Evolutionary conservation across 768 basidiomycete genomes (phyloP).

Genomic region (Cyathus striatus): DNA sequence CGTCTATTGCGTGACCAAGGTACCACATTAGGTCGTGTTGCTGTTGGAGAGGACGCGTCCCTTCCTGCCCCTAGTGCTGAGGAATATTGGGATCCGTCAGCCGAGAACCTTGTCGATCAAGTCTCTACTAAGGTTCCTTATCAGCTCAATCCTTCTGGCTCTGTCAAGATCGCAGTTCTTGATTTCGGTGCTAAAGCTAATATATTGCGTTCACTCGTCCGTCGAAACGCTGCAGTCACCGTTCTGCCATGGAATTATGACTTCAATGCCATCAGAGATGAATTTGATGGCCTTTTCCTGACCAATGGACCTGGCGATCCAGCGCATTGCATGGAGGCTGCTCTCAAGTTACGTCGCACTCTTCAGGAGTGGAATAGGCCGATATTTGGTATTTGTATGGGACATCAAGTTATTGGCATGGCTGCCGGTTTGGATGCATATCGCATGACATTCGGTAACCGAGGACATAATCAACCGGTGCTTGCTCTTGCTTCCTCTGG

Average conservation of each 20-base stretch:
- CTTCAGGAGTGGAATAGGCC: slow-evolving; percentile 89
- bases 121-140: slow-evolving; percentile 84
- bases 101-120: slow-evolving; percentile 91
- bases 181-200: slow-evolving; percentile 99
- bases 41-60: slow-evolving; percentile 69
- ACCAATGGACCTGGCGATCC: slow-evolving; percentile 98
- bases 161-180: slow-evolving; percentile 89
- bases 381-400: slow-evolving; percentile 99
- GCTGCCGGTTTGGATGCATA: slow-evolving; percentile 96
- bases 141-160: slow-evolving; percentile 79
- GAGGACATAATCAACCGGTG: slow-evolving; percentile 98
- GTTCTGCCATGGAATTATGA: slow-evolving; percentile 98
- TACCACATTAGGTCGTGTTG: slow-evolving; percentile 90
- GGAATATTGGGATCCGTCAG: slow-evolving; percentile 92
- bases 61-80: slow-evolving; percentile 50
- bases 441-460: slow-evolving; percentile 99
- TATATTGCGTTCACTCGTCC: slow-evolving; percentile 88
- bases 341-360: slow-evolving; percentile 73
- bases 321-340: slow-evolving; percentile 81
- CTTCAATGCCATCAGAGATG: slow-evolving; percentile 87
- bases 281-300: slow-evolving; percentile 93
- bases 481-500: slow-evolving; percentile 91
- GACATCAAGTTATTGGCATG: slow-evolving; percentile 96
- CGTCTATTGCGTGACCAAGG: slow-evolving; percentile 92
- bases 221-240: slow-evolving; percentile 87